These are phyloP conservation scores for Vanilla planifolia DNA, from an alignment of 106 monocot species.

Conservation along the genomic window DNA sequence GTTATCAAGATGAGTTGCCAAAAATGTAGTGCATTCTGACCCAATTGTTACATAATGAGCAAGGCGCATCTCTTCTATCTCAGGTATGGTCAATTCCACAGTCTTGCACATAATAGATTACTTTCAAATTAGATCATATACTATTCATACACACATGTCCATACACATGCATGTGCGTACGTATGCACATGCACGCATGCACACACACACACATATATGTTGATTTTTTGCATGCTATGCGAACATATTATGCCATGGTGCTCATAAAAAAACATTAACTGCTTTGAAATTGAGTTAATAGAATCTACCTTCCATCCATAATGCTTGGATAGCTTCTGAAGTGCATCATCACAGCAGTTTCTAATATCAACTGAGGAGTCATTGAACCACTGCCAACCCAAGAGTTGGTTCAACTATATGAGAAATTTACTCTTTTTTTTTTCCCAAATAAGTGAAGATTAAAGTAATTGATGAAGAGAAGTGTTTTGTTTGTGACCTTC, in stretches of 20 bases:
- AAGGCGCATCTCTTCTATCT: conserved; percentile 92
- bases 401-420: not conserved
- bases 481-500: conserved; percentile 32
- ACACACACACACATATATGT: too few relatives aligned
- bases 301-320: conserved; percentile 96
- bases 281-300: too few relatives aligned
- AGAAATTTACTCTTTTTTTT: not conserved
- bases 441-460: not conserved
- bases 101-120: conserved; percentile 26
- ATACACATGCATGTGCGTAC: too few relatives aligned
- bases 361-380: conserved; percentile 65
- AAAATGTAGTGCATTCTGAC: conserved; percentile 70
- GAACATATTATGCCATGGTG: too few relatives aligned
- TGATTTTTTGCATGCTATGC: too few relatives aligned
- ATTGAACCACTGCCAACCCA: conserved; percentile 75
- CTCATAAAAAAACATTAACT: too few relatives aligned
- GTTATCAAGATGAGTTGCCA: conserved; percentile 54
- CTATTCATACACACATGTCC: too few relatives aligned
- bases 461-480: not conserved
- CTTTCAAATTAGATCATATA: not conserved
- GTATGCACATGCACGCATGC: too few relatives aligned
- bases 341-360: conserved; percentile 54
- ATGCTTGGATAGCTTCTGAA: conserved; percentile 40
- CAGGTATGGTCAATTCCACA: conserved; percentile 73
- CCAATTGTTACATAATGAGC: conserved; percentile 89